Evolutionary conservation across 345 rosid genomes (phyloP), one percentile per base, ranked within the genome.

Genomic region (Clausena lansium): DNA sequence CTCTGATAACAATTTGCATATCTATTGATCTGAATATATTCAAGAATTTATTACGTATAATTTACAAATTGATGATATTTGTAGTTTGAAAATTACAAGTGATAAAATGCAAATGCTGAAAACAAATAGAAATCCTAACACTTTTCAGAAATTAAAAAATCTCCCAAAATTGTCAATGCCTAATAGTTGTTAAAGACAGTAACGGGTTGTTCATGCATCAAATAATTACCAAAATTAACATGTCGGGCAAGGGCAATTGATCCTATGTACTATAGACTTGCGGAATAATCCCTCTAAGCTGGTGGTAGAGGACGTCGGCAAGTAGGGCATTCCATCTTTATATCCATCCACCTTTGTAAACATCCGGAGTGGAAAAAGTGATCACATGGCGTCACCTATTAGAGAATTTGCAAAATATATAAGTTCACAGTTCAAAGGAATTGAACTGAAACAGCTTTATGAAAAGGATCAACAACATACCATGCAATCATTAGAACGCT

Each of bases 241-340:
- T 59, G 74, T 32, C 32, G 79, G 74, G 61, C 61, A 75, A 50
- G 50, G 55, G 66, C 83, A 62, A 75, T 69, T 71, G 82, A 67
- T 82, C 85, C 83, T 83, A 73, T 73, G 80, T 59, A 64, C 52
- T 66, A 84, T 81, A 68, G 72, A 86, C 81, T 0, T 68, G 78
- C 65, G 64, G 77, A 78, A 62, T 15, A 4, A 39, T 76, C 65
- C 58, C 80, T 75, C 88, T 86, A 92, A 70, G 95, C 97, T 77
- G 99, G 93, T 30, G 99, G 99, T 63, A 96, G 84, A 4, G 92
- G 78, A 57, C 99, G 94, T 78, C 99, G 94, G 85, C 99, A 96
- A 71, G 99, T 96, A 70, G 99, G 99, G 77, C 99, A 96, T 85
- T 96, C 99, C 99, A 96, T 96, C 87, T 96, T 96, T 84, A 96